Base-by-base conservation (phyloP, 495 filamentous ascomycete species). In the Penicillium nucicola region DNA sequence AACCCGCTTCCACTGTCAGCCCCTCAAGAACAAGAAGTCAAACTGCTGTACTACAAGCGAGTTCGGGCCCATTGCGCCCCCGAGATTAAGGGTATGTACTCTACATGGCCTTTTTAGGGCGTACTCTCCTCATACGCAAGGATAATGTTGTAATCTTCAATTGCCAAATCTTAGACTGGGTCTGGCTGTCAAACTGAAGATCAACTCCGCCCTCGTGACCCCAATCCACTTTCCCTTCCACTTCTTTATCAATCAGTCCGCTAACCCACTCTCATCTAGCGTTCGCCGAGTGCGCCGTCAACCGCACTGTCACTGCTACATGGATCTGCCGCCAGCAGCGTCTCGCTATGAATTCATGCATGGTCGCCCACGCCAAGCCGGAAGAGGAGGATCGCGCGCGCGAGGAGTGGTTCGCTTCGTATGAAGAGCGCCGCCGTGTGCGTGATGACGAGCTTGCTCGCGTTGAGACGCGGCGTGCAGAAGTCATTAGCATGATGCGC, bases 1-100 rank as follows among this genome's bases (percentile, higher is more conserved):
- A 96, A 95, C 64, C 93, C 93, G 2, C 73, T 96, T 39, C 93
- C 95, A n/a, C 81, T 98, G 41, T 95, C 92, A 39, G 85, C 95
- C 5, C 76, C 85, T 8, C 93, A 98, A 66, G 93, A 98, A 73
- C 77, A 85, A 32, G 89, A 96, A 75, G 91, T 98, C 38, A 82
- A 89, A 42, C 85, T 95, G 55, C 68, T 97, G 22, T 98, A 90
- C 67, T 86, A 97, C 72, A 89, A 88, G 61, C 80, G 88, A 23
- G 95, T 97, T 50, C 77, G 93, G 34, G 74, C 69, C 1, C 73
- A 83, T 49, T 98, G 93, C 69, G 84, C 84, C 0, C 77, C 85
- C 1, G 90, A 97, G 63, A 96, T 98, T 42, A 86, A 88, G 77
- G 85, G 92, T 96, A 64, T 34, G 68, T 69, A 28, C 39, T 25